Conservation (phyloP, 73 alveolate genomes). For the Uronychia setigera region DNA sequence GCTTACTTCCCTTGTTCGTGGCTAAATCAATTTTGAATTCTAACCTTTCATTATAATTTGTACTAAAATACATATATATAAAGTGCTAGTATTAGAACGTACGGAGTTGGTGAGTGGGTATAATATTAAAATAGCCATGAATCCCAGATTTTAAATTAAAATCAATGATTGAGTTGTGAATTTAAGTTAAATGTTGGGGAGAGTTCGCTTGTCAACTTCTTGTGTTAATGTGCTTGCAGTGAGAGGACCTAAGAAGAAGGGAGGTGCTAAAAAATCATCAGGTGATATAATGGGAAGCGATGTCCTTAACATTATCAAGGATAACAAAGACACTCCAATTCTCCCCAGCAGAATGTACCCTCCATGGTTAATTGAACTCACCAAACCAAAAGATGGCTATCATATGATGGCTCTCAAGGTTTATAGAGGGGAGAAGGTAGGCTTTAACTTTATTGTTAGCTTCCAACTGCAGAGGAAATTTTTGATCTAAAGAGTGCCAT, state of each 20-base stretch:
- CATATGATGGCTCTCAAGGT: neutral
- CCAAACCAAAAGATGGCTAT: neutral
- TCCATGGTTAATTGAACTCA: neutral
- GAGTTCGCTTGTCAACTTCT: too few species aligned
- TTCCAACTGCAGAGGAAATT: neutral
- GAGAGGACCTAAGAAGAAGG: conserved; percentile 1
- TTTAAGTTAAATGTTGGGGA: too few species aligned
- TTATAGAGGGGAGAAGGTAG: neutral
- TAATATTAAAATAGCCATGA: too few species aligned
- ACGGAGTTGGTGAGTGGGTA: too few species aligned
- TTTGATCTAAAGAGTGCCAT: neutral
- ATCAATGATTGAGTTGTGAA: too few species aligned
- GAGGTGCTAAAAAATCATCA: neutral
- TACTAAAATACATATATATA: too few species aligned
- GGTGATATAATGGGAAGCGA: neutral
- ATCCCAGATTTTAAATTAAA: too few species aligned
- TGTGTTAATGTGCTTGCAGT: too few species aligned
- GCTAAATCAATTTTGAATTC: too few species aligned
- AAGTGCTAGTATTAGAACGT: too few species aligned
- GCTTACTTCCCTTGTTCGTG: too few species aligned
- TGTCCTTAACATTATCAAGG: neutral
- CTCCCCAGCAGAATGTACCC: neutral
- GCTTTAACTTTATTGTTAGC: neutral
- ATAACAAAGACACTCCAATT: neutral
- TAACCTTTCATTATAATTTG: too few species aligned